phyloP scores from a whole-genome alignment of 306 rosid genomes.

The Abrus pulchellus region DNA sequence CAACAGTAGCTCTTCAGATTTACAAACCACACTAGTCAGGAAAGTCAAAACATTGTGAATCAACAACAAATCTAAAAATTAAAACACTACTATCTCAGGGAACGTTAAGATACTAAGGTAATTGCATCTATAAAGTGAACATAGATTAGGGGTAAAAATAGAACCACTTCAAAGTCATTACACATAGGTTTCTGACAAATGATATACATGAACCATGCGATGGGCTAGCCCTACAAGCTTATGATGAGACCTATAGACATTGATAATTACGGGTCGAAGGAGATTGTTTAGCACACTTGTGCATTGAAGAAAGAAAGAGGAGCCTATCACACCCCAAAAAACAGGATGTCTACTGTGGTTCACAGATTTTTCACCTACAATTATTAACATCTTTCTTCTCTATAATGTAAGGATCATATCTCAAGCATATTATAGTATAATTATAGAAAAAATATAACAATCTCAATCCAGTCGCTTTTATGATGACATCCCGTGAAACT shows the following conservation, averaged over 20 bases:
- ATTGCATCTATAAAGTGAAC: neutral
- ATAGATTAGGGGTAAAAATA: no score
- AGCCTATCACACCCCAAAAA: neutral
- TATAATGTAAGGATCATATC: neutral
- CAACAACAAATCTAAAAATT: neutral
- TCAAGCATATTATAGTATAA: constrained; percentile 9
- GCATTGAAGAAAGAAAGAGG: neutral
- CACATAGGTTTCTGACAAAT: neutral
- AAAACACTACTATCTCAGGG: neutral
- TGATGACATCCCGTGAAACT: constrained; percentile 32
- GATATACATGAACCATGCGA: neutral
- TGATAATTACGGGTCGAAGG: constrained; percentile 5
- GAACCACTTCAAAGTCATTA: no score
- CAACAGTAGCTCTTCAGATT: neutral
- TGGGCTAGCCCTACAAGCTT: neutral
- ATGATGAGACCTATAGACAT: neutral
- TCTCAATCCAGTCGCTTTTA: constrained; percentile 12
- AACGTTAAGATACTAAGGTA: neutral
- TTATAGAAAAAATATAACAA: constrained; percentile 1
- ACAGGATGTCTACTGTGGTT: neutral
- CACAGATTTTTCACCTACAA: neutral
- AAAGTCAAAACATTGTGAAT: neutral
- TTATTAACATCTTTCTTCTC: constrained; percentile 25
- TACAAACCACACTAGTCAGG: neutral
- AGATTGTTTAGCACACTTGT: neutral